phyloP scores from a whole-genome alignment of 2,329 filamentous ascomycete genomes.

The Aspergillus arachidicola region DNA sequence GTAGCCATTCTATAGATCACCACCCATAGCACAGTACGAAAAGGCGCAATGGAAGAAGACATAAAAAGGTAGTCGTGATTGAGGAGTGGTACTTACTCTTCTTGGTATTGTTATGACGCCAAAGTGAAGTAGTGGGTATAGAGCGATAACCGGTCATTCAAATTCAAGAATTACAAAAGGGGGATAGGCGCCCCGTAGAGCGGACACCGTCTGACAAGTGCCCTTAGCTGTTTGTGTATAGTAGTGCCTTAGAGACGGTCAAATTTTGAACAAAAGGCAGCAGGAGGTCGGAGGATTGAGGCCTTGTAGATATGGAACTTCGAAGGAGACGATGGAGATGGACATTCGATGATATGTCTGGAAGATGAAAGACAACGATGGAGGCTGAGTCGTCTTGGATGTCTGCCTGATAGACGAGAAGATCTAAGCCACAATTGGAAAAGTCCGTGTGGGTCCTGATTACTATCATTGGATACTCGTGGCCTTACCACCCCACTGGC shows the following conservation, averaged over 20 bases:
- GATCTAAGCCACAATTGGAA: constrained; percentile 27
- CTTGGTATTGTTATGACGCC: neutral
- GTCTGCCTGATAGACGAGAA: constrained; percentile 44
- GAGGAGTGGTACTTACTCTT: neutral
- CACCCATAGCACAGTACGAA: neutral
- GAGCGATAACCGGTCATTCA: neutral
- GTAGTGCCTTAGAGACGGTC: neutral
- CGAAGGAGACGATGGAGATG: constrained; percentile 11
- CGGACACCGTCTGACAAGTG: neutral
- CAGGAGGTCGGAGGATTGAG: constrained; percentile 1
- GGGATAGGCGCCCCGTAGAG: constrained; percentile 4
- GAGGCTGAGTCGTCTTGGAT: constrained; percentile 34
- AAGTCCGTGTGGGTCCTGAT: neutral
- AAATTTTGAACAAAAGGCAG: constrained; percentile 1
- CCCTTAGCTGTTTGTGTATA: neutral
- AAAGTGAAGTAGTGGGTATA: neutral
- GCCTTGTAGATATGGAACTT: constrained; percentile 1
- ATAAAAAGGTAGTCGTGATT: neutral
- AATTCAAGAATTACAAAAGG: neutral
- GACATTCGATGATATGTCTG: constrained; percentile 20
- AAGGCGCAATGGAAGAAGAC: neutral
- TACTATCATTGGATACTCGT: constrained; percentile 5
- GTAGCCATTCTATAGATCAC: neutral
- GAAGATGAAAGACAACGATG: constrained; percentile 17
- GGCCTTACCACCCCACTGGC: neutral